A percentile compares a stretch with the other conserved stretches of the same genome.
Evolutionary conservation across 1,284 basidiomycete genomes (phyloP).

Genomic region (Ustilago curta): DNA sequence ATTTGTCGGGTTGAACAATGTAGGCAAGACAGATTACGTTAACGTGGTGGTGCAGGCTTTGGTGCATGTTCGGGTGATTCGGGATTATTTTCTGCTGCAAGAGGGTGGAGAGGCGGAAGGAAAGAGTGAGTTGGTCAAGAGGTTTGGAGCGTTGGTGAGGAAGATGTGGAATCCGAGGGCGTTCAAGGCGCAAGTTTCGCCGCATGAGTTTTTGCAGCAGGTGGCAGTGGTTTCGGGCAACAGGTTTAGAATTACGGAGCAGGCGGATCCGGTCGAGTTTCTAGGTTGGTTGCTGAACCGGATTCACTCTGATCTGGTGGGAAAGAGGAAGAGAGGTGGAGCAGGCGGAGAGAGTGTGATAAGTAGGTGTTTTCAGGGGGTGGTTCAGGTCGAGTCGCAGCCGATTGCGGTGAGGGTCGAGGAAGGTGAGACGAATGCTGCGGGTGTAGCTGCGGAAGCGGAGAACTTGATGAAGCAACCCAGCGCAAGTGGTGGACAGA

Average conservation of each 20-base stretch:
- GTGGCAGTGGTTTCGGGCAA: conserved; percentile 87
- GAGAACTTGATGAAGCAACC: conserved; percentile 6
- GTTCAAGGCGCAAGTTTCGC: conserved; percentile 95
- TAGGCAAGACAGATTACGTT: conserved; percentile 95
- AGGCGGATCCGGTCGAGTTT: conserved; percentile 96
- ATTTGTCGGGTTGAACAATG: conserved; percentile 96
- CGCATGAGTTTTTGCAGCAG: conserved; percentile 98
- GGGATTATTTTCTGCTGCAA: conserved; percentile 76
- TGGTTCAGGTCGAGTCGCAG: conserved; percentile 91
- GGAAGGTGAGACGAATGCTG: conserved; percentile 1
- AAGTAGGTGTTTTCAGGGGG: conserved; percentile 92
- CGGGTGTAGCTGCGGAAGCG: conserved; percentile 15
- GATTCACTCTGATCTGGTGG: conserved; percentile 83
- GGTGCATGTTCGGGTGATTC: conserved; percentile 87
- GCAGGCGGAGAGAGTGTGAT: conserved; percentile 74
- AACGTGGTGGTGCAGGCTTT: conserved; percentile 96
- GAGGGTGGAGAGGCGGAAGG: conserved; percentile 10
- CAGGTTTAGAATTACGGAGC: conserved; percentile 89
- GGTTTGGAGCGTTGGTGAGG: conserved; percentile 81
- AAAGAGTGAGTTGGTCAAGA: conserved; percentile 81
- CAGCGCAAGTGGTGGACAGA: conserved; percentile 41
- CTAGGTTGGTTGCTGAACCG: conserved; percentile 94
- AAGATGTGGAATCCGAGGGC: conserved; percentile 85
- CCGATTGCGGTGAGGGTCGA: conserved; percentile 14
- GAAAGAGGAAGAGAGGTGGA: conserved; percentile 40